Evolutionary conservation across 2,329 filamentous ascomycete species (phyloP).

Genomic region (Ascochyta pisi): DNA sequence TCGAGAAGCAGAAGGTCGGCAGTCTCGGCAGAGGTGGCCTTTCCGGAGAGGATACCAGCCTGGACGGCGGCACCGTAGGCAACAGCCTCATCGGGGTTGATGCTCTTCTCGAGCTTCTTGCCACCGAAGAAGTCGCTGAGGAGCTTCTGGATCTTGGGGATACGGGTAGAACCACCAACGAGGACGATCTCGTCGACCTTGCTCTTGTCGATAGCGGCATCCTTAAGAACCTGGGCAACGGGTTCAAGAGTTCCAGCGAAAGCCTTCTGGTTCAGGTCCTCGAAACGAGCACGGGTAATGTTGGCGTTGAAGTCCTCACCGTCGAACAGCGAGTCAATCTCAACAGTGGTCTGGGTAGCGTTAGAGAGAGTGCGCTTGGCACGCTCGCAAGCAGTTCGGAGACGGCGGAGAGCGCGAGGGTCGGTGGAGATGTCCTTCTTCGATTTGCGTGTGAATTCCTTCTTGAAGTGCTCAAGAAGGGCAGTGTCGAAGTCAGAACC

Average conservation of each 20-base stretch:
- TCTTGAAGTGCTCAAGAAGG: slow-evolving; percentile 95
- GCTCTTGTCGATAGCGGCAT: slow-evolving; percentile 84
- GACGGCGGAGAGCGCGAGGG: slow-evolving; percentile 90
- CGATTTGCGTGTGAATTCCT: slow-evolving; percentile 85
- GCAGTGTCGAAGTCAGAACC: slow-evolving; percentile 97
- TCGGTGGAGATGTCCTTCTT: slow-evolving; percentile 70
- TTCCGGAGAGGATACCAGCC: slow-evolving; percentile 97
- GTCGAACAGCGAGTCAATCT: slow-evolving; percentile 98
- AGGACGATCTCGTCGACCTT: slow-evolving; percentile 98
- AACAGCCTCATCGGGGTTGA: slow-evolving; percentile 99
- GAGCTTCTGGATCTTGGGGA: slow-evolving; percentile 98
- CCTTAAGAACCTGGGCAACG: slow-evolving; percentile 95
- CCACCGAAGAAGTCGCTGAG: slow-evolving; percentile 98
- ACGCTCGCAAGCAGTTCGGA: slow-evolving; percentile 98
- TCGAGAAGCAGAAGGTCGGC: slow-evolving; percentile 94
- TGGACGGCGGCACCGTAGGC: slow-evolving; percentile 98
- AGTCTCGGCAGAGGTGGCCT: slow-evolving; percentile 94
- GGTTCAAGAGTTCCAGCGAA: slow-evolving; percentile 94
- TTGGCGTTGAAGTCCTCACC: slow-evolving; percentile 97
- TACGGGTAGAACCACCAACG: slow-evolving; percentile 98
- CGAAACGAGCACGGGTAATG: slow-evolving; percentile 98
- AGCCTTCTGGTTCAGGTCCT: slow-evolving; percentile 95
- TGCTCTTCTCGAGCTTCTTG: slow-evolving; percentile 99
- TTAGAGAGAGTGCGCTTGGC: slow-evolving; percentile 99
- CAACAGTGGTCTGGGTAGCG: slow-evolving; percentile 95